Base-by-base conservation (phyloP, 2,329 filamentous ascomycete species). In the Arthrinium puccinioides region DNA sequence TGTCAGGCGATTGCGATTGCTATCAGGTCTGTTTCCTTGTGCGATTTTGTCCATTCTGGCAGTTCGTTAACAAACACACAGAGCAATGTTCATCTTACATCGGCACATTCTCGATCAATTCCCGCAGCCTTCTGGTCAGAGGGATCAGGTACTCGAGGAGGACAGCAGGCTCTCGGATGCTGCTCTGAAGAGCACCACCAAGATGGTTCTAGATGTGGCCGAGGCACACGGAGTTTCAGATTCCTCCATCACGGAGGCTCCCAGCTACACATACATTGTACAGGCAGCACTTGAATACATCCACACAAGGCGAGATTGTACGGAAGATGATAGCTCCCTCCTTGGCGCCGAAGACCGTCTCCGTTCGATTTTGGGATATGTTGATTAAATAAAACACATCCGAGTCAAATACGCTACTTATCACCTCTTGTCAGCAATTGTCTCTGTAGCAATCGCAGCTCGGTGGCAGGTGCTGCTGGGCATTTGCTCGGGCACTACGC, bases 1-100 rank as follows among this genome's bases (percentile, higher is more conserved):
- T 42, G 40, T 19, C 23, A 18, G 23, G 32, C 40, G 6, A 32
- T 42, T 10, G 32, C 40, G 15, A 6, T 42, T 11, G 18, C 36
- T 9, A 31, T 42, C 16, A 32, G 36, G 36, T 32, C n/a, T 11
- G 29, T 38, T 14, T 38, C 16, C 23, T n/a, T n/a, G 9, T 29
- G 10, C 14, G 3, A 9, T 16, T 18, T 8, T 8, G 23, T 5
- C 7, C 15, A 14, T n/a, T 9, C 6, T 29, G 8, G 14, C n/a
- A 9, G 27, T 29, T 18, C 13, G 14, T 14, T 7, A 18, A 29
- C 3, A 5, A 18, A 8, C 9, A 5, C 14, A 18, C 14, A 29
- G 27, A 29, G 29, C 29, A 21, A n/a, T 32, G 11, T 32, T 21
- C 10, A 10, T 9, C 18, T 21, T 32, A 11, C 29, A 32, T 19